These are phyloP conservation scores for Amborella trichopoda DNA, from an alignment of 164 flowering plant genomes.

Conservation along the genomic window DNA sequence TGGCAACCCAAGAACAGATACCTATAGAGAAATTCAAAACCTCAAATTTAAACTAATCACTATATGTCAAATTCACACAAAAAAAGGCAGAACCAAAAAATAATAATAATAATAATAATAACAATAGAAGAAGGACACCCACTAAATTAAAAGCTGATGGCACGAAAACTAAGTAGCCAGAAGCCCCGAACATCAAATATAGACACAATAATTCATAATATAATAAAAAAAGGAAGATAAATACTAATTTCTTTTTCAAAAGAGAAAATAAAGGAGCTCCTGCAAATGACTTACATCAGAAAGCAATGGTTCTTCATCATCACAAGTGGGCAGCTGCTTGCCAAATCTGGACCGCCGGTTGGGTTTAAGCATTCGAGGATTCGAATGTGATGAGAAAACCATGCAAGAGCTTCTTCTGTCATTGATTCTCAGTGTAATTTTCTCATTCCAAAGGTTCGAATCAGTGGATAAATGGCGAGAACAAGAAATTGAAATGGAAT, in stretches of 20 bases:
- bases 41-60: too few species aligned
- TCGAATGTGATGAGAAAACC: constrained; percentile 56
- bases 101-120: neutral
- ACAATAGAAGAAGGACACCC: neutral
- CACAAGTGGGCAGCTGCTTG: constrained; percentile 29
- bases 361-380: constrained; percentile 55
- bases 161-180: neutral
- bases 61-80: too few species aligned
- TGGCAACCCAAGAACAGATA: too few species aligned
- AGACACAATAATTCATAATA: neutral
- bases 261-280: neutral
- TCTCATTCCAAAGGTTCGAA: too few species aligned
- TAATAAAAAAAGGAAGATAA: neutral
- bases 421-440: too few species aligned
- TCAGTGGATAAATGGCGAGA: too few species aligned
- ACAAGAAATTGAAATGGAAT: too few species aligned
- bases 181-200: neutral
- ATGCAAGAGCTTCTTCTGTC: constrained; percentile 15
- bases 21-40: too few species aligned
- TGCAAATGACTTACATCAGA: constrained; percentile 29
- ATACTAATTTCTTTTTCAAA: too few species aligned
- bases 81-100: neutral
- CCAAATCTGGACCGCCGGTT: constrained; percentile 46
- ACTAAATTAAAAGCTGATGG: too few species aligned
- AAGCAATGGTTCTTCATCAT: constrained; percentile 24